Evolutionary conservation across 768 basidiomycete species (phyloP), one percentile per base, ranked within the genome.

Genomic region (Suillus sp.): DNA sequence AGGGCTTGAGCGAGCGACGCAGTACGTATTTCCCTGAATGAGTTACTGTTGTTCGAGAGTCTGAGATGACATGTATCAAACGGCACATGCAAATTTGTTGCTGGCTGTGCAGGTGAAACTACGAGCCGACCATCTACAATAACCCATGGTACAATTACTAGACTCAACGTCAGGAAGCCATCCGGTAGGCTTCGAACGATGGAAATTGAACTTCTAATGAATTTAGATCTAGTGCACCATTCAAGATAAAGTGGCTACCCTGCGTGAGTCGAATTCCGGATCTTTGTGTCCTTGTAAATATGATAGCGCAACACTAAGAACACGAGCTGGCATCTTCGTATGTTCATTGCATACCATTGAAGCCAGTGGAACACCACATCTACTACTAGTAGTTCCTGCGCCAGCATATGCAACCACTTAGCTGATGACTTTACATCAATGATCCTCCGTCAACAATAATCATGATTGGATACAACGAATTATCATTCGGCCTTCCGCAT

Each of bases 31-130:
- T 34, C 18, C 25, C 7, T 11, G 0, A 9, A 56, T 1, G 20
- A 56, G 25, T 37, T 30, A 27, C 7, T 11, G 4, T 14, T 11
- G 30, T 53, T 18, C 16, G 0, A 11, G 10, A 20, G 50, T 57
- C 60, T 55, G 27, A 38, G 7, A 55, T 34, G 34, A 8, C 10
- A 11, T 20, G 16, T 3, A 58, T 34, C 30, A 16, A 32, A 61
- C 2, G 34, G 48, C 50, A 55, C 59, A 61, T 38, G 18, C 27
- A 27, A 61, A 61, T 56, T 61, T 54, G 8, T 22, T 61, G 2
- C 25, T 61, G 11, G 18, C 60, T 7, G 20, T 38, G 60, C 58
- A 20, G 30, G 60, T 61, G 10, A 38, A 38, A 11, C 8, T 5
- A 27, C 37, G 10, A 25, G 25, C 37, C 3, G 11, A 20, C 11